Evolutionary conservation across 495 filamentous ascomycete genomes (phyloP).

Genomic region (Glarea lozoyensis): DNA sequence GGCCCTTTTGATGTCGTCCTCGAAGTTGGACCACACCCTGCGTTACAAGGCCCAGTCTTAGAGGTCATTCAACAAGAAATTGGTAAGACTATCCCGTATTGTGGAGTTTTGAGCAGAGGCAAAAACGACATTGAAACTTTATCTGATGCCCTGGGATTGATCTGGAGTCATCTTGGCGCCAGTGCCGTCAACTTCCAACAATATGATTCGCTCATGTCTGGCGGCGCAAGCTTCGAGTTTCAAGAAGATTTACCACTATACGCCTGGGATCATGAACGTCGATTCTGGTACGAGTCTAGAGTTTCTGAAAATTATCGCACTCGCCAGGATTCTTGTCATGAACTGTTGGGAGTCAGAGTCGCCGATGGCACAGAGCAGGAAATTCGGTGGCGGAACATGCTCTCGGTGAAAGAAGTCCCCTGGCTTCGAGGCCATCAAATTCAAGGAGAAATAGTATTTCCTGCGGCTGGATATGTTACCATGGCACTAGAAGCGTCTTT

Average conservation of each 20-base stretch:
- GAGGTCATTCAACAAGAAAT: constrained; percentile 19
- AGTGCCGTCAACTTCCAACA: not conserved
- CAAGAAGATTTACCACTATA: constrained; percentile 36
- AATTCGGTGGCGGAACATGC: constrained; percentile 43
- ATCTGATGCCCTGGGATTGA: constrained; percentile 24
- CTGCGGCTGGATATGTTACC: constrained; percentile 47
- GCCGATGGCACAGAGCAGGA: constrained; percentile 16
- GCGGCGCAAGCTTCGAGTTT: constrained; percentile 10
- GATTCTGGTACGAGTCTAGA: constrained; percentile 39
- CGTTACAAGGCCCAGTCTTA: constrained; percentile 33
- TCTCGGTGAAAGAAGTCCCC: constrained; percentile 39
- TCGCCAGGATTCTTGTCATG: constrained; percentile 1
- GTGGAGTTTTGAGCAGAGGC: constrained; percentile 17
- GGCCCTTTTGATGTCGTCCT: constrained; percentile 19
- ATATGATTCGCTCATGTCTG: not conserved
- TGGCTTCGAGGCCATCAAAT: constrained; percentile 48
- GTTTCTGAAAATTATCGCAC: constrained; percentile 19
- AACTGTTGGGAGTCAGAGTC: constrained; percentile 1
- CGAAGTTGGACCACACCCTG: constrained; percentile 46
- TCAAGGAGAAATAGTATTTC: constrained; percentile 44
- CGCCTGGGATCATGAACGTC: constrained; percentile 35
- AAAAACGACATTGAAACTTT: constrained; percentile 22
- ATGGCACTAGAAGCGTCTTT: constrained; percentile 41
- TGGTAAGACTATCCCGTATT: constrained; percentile 16
- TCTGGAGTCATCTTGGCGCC: constrained; percentile 22